These are phyloP conservation scores for Leersia perrieri DNA, from an alignment of 176 grass and related monocot genomes.

Conservation along the genomic window DNA sequence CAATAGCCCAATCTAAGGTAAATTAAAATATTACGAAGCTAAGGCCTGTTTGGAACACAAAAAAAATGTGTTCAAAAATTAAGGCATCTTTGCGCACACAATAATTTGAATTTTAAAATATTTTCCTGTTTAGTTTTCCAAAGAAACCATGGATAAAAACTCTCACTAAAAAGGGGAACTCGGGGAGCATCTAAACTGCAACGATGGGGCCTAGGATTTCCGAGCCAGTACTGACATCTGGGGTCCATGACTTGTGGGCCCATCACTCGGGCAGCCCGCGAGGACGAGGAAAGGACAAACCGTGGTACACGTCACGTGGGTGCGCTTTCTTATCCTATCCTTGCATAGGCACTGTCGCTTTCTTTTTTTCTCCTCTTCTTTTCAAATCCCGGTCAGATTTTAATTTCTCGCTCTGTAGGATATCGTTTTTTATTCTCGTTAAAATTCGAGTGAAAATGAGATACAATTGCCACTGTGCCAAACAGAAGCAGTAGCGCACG, in stretches of 20 bases:
- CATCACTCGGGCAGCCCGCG: background rate
- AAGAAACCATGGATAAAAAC: no score
- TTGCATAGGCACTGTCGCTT: background rate
- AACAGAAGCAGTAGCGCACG: no score
- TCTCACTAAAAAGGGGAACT: no score
- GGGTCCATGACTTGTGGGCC: background rate
- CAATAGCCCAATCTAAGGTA: background rate
- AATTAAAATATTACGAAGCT: no score
- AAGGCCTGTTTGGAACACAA: background rate
- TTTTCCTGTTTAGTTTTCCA: no score
- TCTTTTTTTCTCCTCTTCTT: background rate
- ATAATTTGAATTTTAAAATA: no score
- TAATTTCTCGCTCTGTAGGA: background rate
- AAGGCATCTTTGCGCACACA: no score
- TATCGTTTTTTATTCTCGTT: background rate
- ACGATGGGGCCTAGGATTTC: no score
- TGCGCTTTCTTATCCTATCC: slow-evolving; percentile 9
- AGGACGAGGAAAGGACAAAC: background rate
- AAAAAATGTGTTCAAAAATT: no score
- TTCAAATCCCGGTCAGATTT: background rate
- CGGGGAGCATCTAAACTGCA: no score
- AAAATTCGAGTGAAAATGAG: background rate
- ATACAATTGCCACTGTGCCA: background rate
- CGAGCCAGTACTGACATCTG: background rate
- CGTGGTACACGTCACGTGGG: background rate